Evolutionary conservation across 129 eudicot genomes (phyloP).

Genomic region (Ambrosia artemisiifolia): DNA sequence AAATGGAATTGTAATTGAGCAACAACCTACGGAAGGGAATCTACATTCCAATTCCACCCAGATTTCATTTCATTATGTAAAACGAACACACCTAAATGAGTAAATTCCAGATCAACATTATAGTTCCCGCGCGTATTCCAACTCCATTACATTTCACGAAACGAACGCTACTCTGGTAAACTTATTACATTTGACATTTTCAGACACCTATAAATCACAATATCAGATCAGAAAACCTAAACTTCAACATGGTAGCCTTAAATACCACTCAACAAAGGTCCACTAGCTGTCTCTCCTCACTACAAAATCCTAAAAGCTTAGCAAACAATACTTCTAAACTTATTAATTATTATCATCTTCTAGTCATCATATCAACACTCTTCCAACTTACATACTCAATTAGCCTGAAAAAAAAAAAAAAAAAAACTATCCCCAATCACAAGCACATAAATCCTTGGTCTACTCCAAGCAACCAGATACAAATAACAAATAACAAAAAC

Average conservation of each 20-base stretch:
- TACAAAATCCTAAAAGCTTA: background rate
- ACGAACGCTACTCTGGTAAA: background rate
- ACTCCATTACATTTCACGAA: no score
- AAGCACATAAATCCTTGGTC: background rate
- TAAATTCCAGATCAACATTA: no score
- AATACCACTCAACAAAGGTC: background rate
- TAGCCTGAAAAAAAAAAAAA: no score
- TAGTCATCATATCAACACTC: background rate
- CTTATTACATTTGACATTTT: background rate
- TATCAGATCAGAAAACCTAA: background rate
- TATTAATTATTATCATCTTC: background rate
- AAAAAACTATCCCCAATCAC: no score
- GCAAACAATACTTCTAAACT: background rate
- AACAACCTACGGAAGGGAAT: no score
- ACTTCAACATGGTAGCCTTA: background rate
- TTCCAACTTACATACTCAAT: no score
- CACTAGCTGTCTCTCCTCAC: background rate
- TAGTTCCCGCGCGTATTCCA: no score
- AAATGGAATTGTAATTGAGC: no score
- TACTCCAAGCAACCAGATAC: background rate
- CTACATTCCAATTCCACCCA: no score
- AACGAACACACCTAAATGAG: no score
- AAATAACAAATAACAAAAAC: conserved; percentile 1
- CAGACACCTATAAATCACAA: background rate
- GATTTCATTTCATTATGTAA: no score